Base-by-base conservation (phyloP, 177 flowering plant species). In the Vitis hybrid region DNA sequence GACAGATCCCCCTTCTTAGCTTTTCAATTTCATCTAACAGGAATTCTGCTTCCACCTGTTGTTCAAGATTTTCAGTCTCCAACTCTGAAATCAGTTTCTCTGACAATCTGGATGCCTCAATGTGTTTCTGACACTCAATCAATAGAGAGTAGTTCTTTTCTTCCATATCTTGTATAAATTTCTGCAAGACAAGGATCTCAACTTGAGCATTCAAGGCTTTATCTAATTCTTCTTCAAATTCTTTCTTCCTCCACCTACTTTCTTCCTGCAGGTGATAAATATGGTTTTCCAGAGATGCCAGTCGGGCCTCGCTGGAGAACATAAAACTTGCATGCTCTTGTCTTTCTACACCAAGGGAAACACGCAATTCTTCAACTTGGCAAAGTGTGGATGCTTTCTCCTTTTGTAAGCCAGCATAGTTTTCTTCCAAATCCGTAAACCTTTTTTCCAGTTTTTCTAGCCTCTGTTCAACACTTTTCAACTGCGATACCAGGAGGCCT, bases 171-270 rank as follows among this genome's bases (percentile, higher is more conserved):
- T 81, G 76, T 13, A 91, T 78, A 74, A 80, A 87, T 66, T 81
- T 88, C 68, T 90, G 94, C 89, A 90, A 77, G 70, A 95, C 82
- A 68, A 83, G 84, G 63, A 87, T 85, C 78, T 95, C 98, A 31
- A 87, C 75, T 79, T 95, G 91, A 29, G 92, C 84, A 75, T 79
- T 87, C 12, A 89, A 75, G 63, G 90, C 82, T 39, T 82, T 85
- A 48, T 89, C 92, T 16, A 89, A 78, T 72, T 90, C 91, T 63
- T 89, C 91, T 77, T 90, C 98, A 72, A 86, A 81, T 50, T 87
- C 90, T 66, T 81, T 81, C 79, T 80, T 87, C 72, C 84, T 84
- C 70, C 72, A 56, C 61, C 33, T 76, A 51, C 77, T 76, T 72
- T 87, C 89, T 80, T 87, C 94, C 65, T 77, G 89, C 68, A 95